A percentile compares a stretch with the other conserved stretches of the same genome.
phyloP scores from a whole-genome alignment of 108 stramenopile genomes.

The Cylindrotheca fusiformis region DNA sequence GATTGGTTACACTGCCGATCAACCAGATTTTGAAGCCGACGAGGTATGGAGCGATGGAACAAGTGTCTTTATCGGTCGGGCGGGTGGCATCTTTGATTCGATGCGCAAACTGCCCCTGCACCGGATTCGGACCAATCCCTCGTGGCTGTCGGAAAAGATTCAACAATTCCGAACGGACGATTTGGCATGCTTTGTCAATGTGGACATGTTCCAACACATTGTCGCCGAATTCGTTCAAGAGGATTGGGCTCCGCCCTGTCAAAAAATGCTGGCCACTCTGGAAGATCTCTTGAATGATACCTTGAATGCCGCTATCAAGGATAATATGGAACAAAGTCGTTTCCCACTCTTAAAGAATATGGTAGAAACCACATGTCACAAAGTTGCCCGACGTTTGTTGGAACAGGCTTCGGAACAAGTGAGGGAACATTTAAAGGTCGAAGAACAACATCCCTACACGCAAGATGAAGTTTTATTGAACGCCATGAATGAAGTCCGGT shows the following conservation, averaged over 20 bases:
- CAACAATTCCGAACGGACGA: constrained; percentile 56
- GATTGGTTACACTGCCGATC: constrained; percentile 26
- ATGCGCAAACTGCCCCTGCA: constrained; percentile 41
- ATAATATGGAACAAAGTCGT: constrained; percentile 6
- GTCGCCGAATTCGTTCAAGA: constrained; percentile 58
- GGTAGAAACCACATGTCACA: constrained; percentile 23
- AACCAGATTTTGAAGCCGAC: constrained; percentile 29
- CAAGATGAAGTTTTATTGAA: constrained; percentile 62
- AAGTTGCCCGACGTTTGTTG: constrained; percentile 26
- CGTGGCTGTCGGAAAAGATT: constrained; percentile 58
- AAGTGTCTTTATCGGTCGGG: constrained; percentile 50
- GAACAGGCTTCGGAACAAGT: constrained; percentile 35
- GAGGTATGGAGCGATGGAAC: constrained; percentile 54
- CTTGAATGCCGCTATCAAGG: not conserved
- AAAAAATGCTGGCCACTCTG: constrained; percentile 10
- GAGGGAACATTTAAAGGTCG: constrained; percentile 43
- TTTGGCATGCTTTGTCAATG: constrained; percentile 65
- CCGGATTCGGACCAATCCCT: constrained; percentile 51
- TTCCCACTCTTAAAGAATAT: constrained; percentile 29
- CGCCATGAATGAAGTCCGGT: constrained; percentile 47
- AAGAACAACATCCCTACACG: constrained; percentile 59
- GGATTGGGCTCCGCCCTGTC: constrained; percentile 59
- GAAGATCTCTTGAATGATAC: constrained; percentile 14
- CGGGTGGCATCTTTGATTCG: constrained; percentile 40
- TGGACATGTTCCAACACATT: constrained; percentile 58